Base-by-base conservation (phyloP, 768 basidiomycete species). In the Amanita jacksonii region DNA sequence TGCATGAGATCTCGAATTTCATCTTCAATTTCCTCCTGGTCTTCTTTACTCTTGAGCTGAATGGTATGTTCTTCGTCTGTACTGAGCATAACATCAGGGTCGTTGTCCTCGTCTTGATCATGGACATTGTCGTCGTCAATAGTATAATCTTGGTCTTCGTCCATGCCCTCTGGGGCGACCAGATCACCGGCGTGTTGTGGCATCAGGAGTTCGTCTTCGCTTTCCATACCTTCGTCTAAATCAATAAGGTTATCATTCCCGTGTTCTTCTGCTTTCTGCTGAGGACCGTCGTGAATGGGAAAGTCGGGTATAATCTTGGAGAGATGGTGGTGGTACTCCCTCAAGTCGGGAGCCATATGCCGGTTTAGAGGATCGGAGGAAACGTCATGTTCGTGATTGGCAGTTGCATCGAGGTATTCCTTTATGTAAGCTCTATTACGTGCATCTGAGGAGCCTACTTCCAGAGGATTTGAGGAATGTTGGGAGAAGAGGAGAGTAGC, bases 1-100 rank as follows among this genome's bases (percentile, higher is more conserved):
- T 64, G 57, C 49, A 79, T 65, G 20, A 97, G 73, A 48, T 85
- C 77, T 0, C 63, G 57, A 33, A 98, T 91, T 62, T 99, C 94
- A 31, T 69, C 64, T 35, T 72, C 64, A 41, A 97, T 86, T 51
- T 85, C 85, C 2, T 68, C 65, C 47, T 74, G 80, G 51, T 96
- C 92, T 33, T 85, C 76, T 10, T 57, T 58, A 13, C 76, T 60
- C 55, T 79, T 82, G 41, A 71, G 64, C 35, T 62, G 57, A 27
- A 89, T 65, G 7, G 79, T 74, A 49, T 62, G 62, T 52, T 79
- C 79, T 52, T 89, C 85, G 43, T 81, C 76, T 36, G 65, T 66
- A n/a, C 73, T 64, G 5, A 63, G 67, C 5, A 50, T 41, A 16
- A 49, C 54, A 16, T 50, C 52, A 38, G 56, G 55, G 9, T 44